Evolutionary conservation across 306 rosid genomes (phyloP), one percentile per base, ranked within the genome.

Genomic region (Biancaea sappan): DNA sequence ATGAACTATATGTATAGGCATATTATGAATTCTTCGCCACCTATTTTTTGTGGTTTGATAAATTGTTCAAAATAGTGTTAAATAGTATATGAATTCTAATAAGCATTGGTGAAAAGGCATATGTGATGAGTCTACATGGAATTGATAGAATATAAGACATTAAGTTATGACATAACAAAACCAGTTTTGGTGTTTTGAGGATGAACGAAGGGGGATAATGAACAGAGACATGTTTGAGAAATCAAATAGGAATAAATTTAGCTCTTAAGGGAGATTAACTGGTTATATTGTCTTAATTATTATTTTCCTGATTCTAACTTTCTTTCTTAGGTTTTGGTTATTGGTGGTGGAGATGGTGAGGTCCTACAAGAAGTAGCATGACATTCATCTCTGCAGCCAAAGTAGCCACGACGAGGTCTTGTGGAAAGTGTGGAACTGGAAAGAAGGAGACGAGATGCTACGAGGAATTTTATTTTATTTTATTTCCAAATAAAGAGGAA

Each of bases 331-430:
- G 92, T 93, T 84, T 87, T 93, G 90, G 97, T 93, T 74, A 93
- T 93, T 43, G 98, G 98, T 53, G 98, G 98, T 70, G 98, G 98
- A 72, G 98, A 93, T 68, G 97, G 98, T 67, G 98, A 97, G 29
- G 98, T 93, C 35, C 47, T 93, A 63, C 87, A 97, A 72, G 98
- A 93, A 88, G 93, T 93, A 64, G 71, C 98, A 80, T 96, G 98
- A 9, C 92, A 93, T 84, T 68, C 89, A 28, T 91, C 98, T 21
- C n/a, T n/a, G n/a, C n/a, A n/a, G n/a, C n/a, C n/a, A n/a, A n/a
- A n/a, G n/a, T n/a, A n/a, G n/a, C n/a, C n/a, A n/a, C n/a, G n/a
- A n/a, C n/a, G n/a, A n/a, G n/a, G n/a, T n/a, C n/a, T n/a, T n/a
- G n/a, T n/a, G n/a, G n/a, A n/a, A n/a, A n/a, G n/a, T n/a, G n/a